A percentile compares a stretch with the other conserved stretches of the same genome.
phyloP scores from a whole-genome alignment of 495 filamentous ascomycete species.

The Talaromyces trachyspermus region DNA sequence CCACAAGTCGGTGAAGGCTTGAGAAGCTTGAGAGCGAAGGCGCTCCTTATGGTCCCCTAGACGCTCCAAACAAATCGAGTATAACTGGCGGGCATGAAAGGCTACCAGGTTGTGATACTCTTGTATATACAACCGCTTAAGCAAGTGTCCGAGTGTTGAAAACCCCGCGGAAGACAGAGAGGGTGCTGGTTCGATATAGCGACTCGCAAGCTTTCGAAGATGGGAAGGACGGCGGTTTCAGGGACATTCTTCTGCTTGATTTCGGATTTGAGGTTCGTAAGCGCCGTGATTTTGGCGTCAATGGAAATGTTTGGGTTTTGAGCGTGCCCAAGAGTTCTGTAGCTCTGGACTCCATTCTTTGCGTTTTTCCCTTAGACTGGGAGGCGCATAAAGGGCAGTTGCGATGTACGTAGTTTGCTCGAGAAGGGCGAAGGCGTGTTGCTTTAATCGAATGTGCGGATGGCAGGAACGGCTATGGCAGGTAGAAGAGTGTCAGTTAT shows the following conservation, averaged over 20 bases:
- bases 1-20: conserved; percentile 66
- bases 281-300: conserved; percentile 61
- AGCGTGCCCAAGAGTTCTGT: conserved; percentile 57
- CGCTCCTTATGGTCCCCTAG: conserved; percentile 86
- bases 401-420: not conserved
- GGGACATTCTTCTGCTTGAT: conserved; percentile 87
- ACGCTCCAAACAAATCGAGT: conserved; percentile 70
- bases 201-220: conserved; percentile 66
- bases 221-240: conserved; percentile 56
- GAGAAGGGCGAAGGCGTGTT: too few relatives aligned
- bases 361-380: too few relatives aligned
- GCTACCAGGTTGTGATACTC: conserved; percentile 62
- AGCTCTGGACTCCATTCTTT: conserved; percentile 39
- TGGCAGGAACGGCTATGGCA: too few relatives aligned
- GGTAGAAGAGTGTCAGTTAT: too few relatives aligned
- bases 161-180: conserved; percentile 66
- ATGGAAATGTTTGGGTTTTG: conserved; percentile 58
- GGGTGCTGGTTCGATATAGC: conserved; percentile 64
- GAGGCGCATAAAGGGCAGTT: conserved; percentile 4
- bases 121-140: conserved; percentile 76
- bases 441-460: too few relatives aligned
- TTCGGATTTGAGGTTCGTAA: conserved; percentile 69
- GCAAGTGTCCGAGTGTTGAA: conserved; percentile 74
- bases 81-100: conserved; percentile 55
- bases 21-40: conserved; percentile 59